Evolutionary conservation across 2,329 filamentous ascomycete species (phyloP).

Genomic region (Diaporthe destruens): DNA sequence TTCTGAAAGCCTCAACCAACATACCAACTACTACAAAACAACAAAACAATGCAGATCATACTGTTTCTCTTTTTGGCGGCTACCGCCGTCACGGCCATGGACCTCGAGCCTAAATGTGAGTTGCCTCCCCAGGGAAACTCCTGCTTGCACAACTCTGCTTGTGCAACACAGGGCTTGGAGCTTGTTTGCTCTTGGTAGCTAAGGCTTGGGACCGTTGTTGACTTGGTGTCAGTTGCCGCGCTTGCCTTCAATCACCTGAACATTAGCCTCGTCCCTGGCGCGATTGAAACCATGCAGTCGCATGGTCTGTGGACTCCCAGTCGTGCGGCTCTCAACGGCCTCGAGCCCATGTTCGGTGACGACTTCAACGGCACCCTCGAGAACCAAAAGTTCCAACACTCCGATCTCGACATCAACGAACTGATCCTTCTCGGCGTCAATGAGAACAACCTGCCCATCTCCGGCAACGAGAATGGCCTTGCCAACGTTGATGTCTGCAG

Average conservation of each 20-base stretch:
- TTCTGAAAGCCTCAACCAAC: background rate
- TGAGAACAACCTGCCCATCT: background rate
- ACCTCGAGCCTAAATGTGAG: constrained; percentile 10
- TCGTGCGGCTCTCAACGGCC: background rate
- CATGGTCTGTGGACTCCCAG: constrained; percentile 13
- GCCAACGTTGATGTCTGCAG: constrained; percentile 2
- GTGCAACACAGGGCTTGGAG: background rate
- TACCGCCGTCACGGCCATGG: background rate
- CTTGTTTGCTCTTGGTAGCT: background rate
- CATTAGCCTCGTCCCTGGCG: background rate
- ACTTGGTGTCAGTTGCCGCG: background rate
- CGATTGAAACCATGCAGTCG: background rate
- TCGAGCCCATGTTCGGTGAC: constrained; percentile 19
- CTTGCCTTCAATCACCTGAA: background rate
- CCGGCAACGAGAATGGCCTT: background rate
- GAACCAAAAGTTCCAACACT: constrained; percentile 19
- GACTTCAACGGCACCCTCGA: constrained; percentile 11
- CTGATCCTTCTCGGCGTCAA: background rate
- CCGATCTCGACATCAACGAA: constrained; percentile 16
- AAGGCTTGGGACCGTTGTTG: background rate
- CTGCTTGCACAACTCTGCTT: background rate
- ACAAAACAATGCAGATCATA: background rate
- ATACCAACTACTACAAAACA: background rate
- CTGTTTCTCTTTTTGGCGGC: background rate
- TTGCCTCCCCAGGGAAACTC: background rate